phyloP scores from a whole-genome alignment of 768 basidiomycete species.

The Trametes meyenii region DNA sequence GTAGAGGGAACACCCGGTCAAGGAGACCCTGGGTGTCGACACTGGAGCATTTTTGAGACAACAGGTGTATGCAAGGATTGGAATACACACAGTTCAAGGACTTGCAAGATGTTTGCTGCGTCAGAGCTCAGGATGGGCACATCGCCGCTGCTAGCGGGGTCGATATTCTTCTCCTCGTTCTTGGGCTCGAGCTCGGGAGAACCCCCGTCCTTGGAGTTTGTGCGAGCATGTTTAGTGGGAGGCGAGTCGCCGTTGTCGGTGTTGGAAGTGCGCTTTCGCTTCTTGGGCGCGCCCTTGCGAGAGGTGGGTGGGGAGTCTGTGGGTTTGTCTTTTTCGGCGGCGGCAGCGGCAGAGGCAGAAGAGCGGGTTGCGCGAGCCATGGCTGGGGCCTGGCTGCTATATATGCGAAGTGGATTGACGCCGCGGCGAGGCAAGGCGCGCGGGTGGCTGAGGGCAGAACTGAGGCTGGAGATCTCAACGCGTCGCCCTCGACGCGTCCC shows the following conservation, averaged over 20 bases:
- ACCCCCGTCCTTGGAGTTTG: constrained; percentile 39
- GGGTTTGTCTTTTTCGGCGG: constrained; percentile 43
- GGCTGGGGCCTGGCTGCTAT: constrained; percentile 10
- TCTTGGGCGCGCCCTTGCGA: constrained; percentile 48
- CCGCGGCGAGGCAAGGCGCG: constrained; percentile 35
- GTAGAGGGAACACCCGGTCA: constrained; percentile 74
- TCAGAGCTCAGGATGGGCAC: constrained; percentile 47
- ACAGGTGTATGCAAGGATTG: constrained; percentile 1
- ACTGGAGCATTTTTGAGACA: constrained; percentile 39
- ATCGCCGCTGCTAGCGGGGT: constrained; percentile 47
- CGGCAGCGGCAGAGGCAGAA: constrained; percentile 36
- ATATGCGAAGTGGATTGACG: constrained; percentile 13
- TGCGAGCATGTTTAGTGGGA: constrained; percentile 52
- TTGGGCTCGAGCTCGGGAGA: constrained; percentile 26
- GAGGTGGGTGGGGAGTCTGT: constrained; percentile 29
- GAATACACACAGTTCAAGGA: constrained; percentile 55
- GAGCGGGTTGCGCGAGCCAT: constrained; percentile 85
- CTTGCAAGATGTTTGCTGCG: constrained; percentile 59
- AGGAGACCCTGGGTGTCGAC: constrained; percentile 76
- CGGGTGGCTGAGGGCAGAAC: constrained; percentile 33
- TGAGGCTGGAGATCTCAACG: constrained; percentile 18
- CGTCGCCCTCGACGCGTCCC: constrained; percentile 32
- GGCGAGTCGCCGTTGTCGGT: constrained; percentile 51
- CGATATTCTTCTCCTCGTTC: constrained; percentile 25
- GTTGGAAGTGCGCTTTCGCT: constrained; percentile 65